Percentiles rank a stretch among this genome's conserved stretches.
phyloP scores from a whole-genome alignment of 2,329 filamentous ascomycete genomes.

The Blumeria graminis region DNA sequence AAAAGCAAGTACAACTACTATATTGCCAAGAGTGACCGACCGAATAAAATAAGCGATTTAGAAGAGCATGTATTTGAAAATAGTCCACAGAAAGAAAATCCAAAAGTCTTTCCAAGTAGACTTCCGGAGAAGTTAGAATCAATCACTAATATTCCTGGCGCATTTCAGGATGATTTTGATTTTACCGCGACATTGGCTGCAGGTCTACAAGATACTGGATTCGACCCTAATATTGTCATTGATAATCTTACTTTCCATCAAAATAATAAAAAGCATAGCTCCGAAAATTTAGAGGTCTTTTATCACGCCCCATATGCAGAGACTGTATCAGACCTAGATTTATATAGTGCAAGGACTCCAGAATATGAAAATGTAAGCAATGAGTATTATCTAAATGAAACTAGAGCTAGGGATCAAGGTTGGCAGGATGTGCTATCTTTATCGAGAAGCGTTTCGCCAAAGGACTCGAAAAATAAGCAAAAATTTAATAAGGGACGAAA shows the following conservation, averaged over 20 bases:
- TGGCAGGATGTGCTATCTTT: neutral
- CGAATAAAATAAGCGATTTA: too few relatives aligned
- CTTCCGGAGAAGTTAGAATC: too few relatives aligned
- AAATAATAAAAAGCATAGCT: conserved; percentile 37
- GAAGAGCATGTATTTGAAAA: too few relatives aligned
- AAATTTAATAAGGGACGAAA: neutral
- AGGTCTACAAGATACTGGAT: conserved; percentile 42
- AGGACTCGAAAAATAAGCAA: neutral
- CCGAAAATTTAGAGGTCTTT: conserved; percentile 21
- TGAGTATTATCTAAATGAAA: neutral
- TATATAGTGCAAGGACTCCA: neutral
- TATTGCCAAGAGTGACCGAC: too few relatives aligned
- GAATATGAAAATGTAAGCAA: neutral
- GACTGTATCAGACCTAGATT: conserved; percentile 21
- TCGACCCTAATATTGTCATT: conserved; percentile 46
- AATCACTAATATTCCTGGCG: conserved; percentile 30
- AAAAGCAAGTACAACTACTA: too few relatives aligned
- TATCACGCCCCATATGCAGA: conserved; percentile 27
- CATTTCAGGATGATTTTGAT: conserved; percentile 41
- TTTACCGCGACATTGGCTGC: conserved; percentile 48
- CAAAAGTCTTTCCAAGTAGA: too few relatives aligned
- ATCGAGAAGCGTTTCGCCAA: neutral
- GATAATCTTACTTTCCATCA: conserved; percentile 37
- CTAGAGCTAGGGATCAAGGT: neutral
- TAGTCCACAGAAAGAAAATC: too few relatives aligned